Evolutionary conservation across 306 rosid species (phyloP).

Genomic region (Prunus fruticosa): DNA sequence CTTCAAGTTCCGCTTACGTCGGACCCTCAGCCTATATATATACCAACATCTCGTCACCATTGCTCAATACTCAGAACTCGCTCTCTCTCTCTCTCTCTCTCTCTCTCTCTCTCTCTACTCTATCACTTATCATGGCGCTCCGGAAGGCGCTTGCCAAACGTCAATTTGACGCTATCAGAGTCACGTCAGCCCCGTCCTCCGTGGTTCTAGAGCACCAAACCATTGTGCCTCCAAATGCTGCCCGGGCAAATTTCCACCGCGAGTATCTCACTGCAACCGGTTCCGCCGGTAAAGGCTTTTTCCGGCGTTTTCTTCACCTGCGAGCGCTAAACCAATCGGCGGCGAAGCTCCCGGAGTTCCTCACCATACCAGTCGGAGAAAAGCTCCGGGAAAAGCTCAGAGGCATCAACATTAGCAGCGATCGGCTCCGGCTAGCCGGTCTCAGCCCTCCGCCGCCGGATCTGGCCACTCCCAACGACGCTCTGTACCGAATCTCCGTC

Average conservation of each 20-base stretch:
- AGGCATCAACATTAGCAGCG: constrained; percentile 23
- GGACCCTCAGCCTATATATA: not conserved
- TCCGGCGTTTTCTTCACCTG: constrained; percentile 52
- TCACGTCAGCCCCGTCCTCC: constrained; percentile 8
- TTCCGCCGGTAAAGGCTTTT: constrained; percentile 29
- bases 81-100: not conserved
- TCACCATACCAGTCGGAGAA: constrained; percentile 58
- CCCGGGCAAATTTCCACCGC: constrained; percentile 35
- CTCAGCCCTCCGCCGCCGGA: constrained; percentile 28
- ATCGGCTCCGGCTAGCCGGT: constrained; percentile 30
- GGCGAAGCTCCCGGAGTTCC: constrained; percentile 48
- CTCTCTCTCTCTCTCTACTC: not conserved
- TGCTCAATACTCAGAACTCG: not conserved
- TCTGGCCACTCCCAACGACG: not conserved
- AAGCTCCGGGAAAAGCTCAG: constrained; percentile 37
- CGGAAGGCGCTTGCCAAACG: constrained; percentile 49
- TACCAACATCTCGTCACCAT: not conserved
- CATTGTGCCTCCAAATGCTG: constrained; percentile 21
- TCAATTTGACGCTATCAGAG: constrained; percentile 19
- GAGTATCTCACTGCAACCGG: constrained; percentile 35
- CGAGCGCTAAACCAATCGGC: constrained; percentile 36
- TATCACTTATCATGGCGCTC: constrained; percentile 51
- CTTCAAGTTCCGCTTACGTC: not conserved
- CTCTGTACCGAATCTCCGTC: constrained; percentile 32
- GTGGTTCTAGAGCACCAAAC: not conserved